Evolutionary conservation across 768 basidiomycete species (phyloP), one percentile per base, ranked within the genome.

Genomic region (Cystobasidium tubakii): DNA sequence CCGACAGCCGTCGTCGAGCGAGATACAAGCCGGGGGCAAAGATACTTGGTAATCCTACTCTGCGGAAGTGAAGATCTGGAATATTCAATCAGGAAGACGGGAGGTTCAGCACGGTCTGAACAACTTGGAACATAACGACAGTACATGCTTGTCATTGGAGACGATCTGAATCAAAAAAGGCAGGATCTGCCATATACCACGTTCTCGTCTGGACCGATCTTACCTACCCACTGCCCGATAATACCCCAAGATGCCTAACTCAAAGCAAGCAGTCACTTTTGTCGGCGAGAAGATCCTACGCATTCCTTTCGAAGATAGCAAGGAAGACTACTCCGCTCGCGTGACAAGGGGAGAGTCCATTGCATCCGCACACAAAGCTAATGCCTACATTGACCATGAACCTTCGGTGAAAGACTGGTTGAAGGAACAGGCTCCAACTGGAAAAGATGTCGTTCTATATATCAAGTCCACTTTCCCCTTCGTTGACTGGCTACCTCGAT

Each of bases 351-450:
- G 66, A 21, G 75, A 53, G 46, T 74, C 57, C 39, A 66, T 73
- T 27, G 75, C 75, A 1, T 44, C 75, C n/a, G 63, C 50, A n/a
- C 62, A 75, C 21, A 13, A 71, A 23, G 44, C 75, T 21, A 29
- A 53, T 15, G 21, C 73, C 36, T 75, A 75, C 74, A 33, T 75
- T 29, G 70, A 75, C 31, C 46, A 67, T n/a, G 75, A 75, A 21
- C 74, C 75, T 23, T 65, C 75, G 1, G 73, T 66, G 1, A 39
- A 25, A 25, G 75, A 73, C 19, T 75, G 74, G 74, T 23, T 75
- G 29, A 34, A 62, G 31, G 75, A 75, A n/a, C 1, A 64, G n/a
- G 31, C 39, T 1, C 75, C 75, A 9, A 53, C 29, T 27, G 29
- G 13, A 15, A 4, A 33, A 23, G 74, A 75, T 34, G 39, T 54